phyloP scores from a whole-genome alignment of 2,329 filamentous ascomycete species.

The Colletotrichum graminicola region DNA sequence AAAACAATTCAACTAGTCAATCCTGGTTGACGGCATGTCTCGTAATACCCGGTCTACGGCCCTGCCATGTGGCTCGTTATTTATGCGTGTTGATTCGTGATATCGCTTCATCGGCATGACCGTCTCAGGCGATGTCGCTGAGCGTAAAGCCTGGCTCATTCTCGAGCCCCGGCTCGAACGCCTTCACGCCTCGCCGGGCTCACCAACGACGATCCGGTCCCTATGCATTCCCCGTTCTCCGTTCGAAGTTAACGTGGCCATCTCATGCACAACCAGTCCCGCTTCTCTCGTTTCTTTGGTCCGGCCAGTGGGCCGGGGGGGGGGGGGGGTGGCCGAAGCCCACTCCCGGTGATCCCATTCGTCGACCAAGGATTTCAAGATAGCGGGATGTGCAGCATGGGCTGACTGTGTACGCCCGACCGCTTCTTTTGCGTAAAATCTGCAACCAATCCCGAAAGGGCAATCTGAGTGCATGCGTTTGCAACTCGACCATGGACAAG shows the following conservation, averaged over 20 bases:
- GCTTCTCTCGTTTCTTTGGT: neutral
- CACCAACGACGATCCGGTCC: neutral
- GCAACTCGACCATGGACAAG: neutral
- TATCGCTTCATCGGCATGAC: neutral
- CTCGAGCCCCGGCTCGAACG: too few species aligned
- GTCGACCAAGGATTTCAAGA: neutral
- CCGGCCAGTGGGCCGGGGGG: neutral
- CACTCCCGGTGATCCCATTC: constrained; percentile 4
- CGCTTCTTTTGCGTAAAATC: neutral
- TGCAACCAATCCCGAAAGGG: constrained; percentile 12
- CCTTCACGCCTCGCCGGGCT: neutral
- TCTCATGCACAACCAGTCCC: neutral
- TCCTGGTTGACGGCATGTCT: neutral
- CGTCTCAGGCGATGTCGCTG: too few species aligned
- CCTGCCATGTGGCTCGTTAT: neutral
- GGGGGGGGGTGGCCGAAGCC: neutral
- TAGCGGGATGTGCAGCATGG: constrained; percentile 4
- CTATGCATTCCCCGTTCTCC: neutral
- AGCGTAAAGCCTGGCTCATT: neutral
- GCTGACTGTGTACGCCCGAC: neutral
- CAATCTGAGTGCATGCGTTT: constrained; percentile 2
- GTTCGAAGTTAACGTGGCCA: neutral
- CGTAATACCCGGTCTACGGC: neutral
- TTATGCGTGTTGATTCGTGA: neutral
- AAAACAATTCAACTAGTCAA: neutral